Evolutionary conservation across 164 flowering plant genomes (phyloP), one percentile per base, ranked within the genome.

Genomic region (Kingdonia uniflora): DNA sequence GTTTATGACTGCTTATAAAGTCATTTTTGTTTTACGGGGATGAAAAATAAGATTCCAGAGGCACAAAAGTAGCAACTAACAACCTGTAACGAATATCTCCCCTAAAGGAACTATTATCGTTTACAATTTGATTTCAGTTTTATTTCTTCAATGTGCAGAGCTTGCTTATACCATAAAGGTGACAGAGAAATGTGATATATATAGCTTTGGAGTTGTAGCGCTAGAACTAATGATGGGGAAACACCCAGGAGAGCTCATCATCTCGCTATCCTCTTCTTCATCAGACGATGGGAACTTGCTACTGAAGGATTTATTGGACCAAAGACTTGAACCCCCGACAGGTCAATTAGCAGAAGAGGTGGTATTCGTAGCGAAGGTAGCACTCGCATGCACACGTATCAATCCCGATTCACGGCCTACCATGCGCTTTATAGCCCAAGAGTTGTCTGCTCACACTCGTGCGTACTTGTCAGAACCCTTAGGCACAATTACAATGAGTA

Each of bases 381-480:
- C 79, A 5, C 59, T 85, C 15, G 73, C 76, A 22, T 85, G 95
- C 66, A 71, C 71, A 19, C 42, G 58, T 2, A 19, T 60, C 17
- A 49, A 35, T 1, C 87, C 89, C 5, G 79, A 76, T 41, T 48
- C 76, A 14, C 53, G 89, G 19, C 89, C 95, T 16, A 57, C 79
- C 52, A 85, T 85, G 89, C 75, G 68, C 13, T 59, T 41, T 29
- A 67, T 76, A 8, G 72, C 75, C 14, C 76, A 67, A 42, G 71
- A 76, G 67, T 51, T 80, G 33, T 70, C 80, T 11, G 65, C 68
- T 53, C 68, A 10, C 21, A 60, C 63, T 1, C 74, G 56, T 5
- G 51, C 20, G 2, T 44, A 47, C 48, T 51, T 62, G 6, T 45
- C 61, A 2, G 60, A 49, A 15, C 62, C 66, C 14, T 54, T 62